Conservation (phyloP, 495 filamentous ascomycete genomes). For the Bacidia gigantensis region DNA sequence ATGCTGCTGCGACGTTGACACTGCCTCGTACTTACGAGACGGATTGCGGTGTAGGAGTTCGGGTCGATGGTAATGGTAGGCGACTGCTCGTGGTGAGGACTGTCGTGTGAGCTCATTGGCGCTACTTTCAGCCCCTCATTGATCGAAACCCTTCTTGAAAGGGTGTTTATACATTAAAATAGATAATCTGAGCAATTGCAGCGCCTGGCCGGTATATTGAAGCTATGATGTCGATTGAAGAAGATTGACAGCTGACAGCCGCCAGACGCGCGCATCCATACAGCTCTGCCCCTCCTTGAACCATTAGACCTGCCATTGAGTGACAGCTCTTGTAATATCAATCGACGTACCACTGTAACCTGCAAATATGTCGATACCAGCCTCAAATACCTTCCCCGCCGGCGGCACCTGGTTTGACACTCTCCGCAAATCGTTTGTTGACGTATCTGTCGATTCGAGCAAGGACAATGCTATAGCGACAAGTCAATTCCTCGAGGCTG, state of each 20-base stretch:
- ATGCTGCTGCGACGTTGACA: neutral
- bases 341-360: too few species aligned
- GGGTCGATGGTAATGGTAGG: constrained; percentile 17
- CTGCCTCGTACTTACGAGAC: too few species aligned
- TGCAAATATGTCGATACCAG: constrained; percentile 14
- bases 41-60: constrained; percentile 39
- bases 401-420: constrained; percentile 74
- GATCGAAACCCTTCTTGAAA: too few species aligned
- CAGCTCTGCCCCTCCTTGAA: neutral
- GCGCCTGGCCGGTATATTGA: neutral
- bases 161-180: neutral
- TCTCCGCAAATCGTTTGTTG: constrained; percentile 65
- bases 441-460: constrained; percentile 58
- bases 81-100: neutral
- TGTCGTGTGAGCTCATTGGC: neutral
- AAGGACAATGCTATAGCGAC: constrained; percentile 70
- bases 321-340: too few species aligned
- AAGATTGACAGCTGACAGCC: neutral
- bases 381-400: constrained; percentile 30
- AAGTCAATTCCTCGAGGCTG: constrained; percentile 79
- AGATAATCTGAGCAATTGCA: neutral
- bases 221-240: neutral
- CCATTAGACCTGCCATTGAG: too few species aligned
- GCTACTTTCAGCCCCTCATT: neutral
- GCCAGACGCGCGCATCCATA: neutral